Conservation (phyloP, 768 basidiomycete genomes). For the Fistulinella prunicolor region DNA sequence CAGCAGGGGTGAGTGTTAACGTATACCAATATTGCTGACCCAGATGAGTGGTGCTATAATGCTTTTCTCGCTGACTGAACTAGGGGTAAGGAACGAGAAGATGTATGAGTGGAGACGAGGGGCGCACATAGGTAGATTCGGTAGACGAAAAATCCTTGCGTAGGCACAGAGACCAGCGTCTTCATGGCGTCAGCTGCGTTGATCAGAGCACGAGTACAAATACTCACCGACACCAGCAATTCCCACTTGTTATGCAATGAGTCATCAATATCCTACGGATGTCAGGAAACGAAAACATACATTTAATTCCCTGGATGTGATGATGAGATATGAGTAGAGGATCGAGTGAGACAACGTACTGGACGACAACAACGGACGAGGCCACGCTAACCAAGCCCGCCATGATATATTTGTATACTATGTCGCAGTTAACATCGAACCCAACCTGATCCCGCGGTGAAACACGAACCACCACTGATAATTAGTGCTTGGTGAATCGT, state of each 20-base stretch:
- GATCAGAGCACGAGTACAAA: neutral
- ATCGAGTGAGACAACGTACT: neutral
- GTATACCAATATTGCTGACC: neutral
- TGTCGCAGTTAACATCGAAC: neutral
- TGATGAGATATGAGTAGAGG: neutral
- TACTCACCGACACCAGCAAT: neutral
- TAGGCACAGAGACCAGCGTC: neutral
- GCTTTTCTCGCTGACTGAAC: conserved; percentile 1
- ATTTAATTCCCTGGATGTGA: neutral
- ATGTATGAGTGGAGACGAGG: neutral
- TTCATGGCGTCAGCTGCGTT: neutral
- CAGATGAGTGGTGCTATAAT: conserved; percentile 4
- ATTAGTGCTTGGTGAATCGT: conserved; percentile 1
- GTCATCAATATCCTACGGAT: neutral
- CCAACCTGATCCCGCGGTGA: neutral
- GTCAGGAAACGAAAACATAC: neutral
- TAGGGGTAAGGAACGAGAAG: neutral
- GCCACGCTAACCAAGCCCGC: neutral
- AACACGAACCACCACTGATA: conserved; percentile 2
- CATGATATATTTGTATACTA: conserved; percentile 1
- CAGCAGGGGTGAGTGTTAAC: neutral
- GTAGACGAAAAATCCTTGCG: neutral
- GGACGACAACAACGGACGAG: neutral
- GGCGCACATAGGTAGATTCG: neutral
- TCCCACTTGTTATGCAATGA: neutral